Evolutionary conservation across 495 filamentous ascomycete species (phyloP), one percentile per base, ranked within the genome.

Genomic region (Daldinia grandis): DNA sequence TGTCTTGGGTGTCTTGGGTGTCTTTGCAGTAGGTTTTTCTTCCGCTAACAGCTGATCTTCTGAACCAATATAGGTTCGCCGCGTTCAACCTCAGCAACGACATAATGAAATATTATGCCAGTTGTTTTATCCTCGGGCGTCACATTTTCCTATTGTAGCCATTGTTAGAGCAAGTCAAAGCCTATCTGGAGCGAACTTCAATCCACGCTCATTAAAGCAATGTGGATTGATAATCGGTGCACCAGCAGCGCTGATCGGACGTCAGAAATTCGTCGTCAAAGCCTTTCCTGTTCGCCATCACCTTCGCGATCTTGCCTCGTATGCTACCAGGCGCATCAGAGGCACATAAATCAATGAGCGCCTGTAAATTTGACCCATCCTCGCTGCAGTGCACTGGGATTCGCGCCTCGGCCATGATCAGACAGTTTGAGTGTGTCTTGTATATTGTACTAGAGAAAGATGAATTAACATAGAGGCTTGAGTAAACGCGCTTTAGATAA

Each of bases 21-120:
- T 80, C 79, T 80, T 84, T 62, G 74, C 69, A 54, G 88, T 51
- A 12, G 59, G 58, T 66, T 83, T 79, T 67, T 83, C 77, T 25
- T 68, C 79, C 24, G 86, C 87, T 70, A 90, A 72, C 24, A 80
- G 80, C 87, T 84, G 51, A 97, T 88, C 82, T 94, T 90, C 68
- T 82, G 78, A 10, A 90, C 86, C 58, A 94, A 77, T 68, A 97
- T 88, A 5, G 92, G 89, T 71, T 86, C 83, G 2, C 94, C 94
- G 76, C 89, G 86, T 79, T 97, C 94, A 42, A 97, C 93, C 72
- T 94, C 89, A 40, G 84, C 86, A 70, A 97, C 92, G 50, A 97
- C 93, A 75, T 93, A 89, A 79, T 97, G 94, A 3, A 96, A 88
- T 94, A 98, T 97, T n/a, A 95, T 89, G 1, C 94, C 94, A 1